Conservation (phyloP, 495 filamentous ascomycete genomes). For the Chaetomidium leptoderma region DNA sequence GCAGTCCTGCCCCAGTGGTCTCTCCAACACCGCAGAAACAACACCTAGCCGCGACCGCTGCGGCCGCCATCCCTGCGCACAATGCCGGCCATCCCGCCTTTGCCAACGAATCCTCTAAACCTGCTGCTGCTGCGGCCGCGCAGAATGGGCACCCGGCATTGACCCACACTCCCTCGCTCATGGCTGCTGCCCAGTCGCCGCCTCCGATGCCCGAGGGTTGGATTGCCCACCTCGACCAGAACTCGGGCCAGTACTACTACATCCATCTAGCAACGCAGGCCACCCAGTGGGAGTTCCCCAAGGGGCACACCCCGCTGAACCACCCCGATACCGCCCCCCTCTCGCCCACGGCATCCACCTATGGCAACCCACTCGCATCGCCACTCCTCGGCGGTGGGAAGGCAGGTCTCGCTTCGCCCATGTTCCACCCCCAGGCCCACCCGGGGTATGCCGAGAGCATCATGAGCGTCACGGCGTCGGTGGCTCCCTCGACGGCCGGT, state of each 20-base stretch:
- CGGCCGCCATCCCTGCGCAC: constrained; percentile 19
- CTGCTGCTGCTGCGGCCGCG: constrained; percentile 34
- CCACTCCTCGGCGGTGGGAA: constrained; percentile 70
- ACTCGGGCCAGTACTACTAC: constrained; percentile 96
- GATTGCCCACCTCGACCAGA: constrained; percentile 95
- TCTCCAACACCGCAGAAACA: constrained; percentile 21
- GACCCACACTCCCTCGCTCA: constrained; percentile 44
- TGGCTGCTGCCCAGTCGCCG: constrained; percentile 69
- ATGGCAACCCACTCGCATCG: constrained; percentile 70
- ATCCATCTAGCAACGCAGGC: constrained; percentile 94
- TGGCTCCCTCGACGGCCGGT: constrained; percentile 62
- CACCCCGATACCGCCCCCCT: constrained; percentile 72
- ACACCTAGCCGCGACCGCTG: constrained; percentile 20
- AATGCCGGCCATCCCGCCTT: constrained; percentile 59
- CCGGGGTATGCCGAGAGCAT: constrained; percentile 71
- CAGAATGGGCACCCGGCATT: constrained; percentile 40
- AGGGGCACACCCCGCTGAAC: constrained; percentile 79
- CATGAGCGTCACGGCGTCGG: constrained; percentile 66
- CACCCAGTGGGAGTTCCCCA: constrained; percentile 98
- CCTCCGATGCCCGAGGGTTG: constrained; percentile 94
- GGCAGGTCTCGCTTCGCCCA: constrained; percentile 67
- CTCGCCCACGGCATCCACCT: constrained; percentile 75
- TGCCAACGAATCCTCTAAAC: constrained; percentile 66
- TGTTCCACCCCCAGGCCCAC: constrained; percentile 61
- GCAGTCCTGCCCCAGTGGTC: constrained; percentile 4